Conservation (phyloP, 768 basidiomycete species). For the Melanogaster broomeanus region DNA sequence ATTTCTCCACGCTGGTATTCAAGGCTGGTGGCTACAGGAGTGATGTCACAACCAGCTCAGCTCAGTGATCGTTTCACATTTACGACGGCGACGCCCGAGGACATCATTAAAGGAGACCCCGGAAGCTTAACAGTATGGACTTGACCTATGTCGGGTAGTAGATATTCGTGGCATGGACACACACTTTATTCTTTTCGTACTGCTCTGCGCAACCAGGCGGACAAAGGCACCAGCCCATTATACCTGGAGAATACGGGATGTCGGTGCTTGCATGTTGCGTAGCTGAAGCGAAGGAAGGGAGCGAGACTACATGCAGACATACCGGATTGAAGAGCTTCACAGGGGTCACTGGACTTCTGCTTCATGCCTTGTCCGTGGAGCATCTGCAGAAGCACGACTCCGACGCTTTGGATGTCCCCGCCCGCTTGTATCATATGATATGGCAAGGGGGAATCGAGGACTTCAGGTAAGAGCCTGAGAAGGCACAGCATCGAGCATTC, state of each 20-base stretch:
- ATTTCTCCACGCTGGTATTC: too few species aligned
- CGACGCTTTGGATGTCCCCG: constrained; percentile 83
- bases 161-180: constrained; percentile 74
- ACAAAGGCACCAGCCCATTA: constrained; percentile 73
- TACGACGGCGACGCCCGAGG: too few species aligned
- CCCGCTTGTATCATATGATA: constrained; percentile 74
- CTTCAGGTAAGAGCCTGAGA: constrained; percentile 73
- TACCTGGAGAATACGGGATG: constrained; percentile 56
- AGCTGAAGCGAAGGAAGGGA: neutral
- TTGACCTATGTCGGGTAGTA: constrained; percentile 62
- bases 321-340: constrained; percentile 61
- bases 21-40: too few species aligned
- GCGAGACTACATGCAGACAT: constrained; percentile 17
- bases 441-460: constrained; percentile 74
- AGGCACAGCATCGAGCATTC: neutral
- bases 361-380: constrained; percentile 74
- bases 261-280: constrained; percentile 39
- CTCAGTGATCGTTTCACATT: too few species aligned
- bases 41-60: too few species aligned
- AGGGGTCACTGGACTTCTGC: constrained; percentile 51
- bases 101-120: too few species aligned
- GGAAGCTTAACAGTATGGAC: neutral
- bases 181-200: constrained; percentile 76
- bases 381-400: constrained; percentile 84
- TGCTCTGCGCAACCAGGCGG: constrained; percentile 72